Conservation (phyloP, 164 flowering plant species). For the Chimonanthus praecox region DNA sequence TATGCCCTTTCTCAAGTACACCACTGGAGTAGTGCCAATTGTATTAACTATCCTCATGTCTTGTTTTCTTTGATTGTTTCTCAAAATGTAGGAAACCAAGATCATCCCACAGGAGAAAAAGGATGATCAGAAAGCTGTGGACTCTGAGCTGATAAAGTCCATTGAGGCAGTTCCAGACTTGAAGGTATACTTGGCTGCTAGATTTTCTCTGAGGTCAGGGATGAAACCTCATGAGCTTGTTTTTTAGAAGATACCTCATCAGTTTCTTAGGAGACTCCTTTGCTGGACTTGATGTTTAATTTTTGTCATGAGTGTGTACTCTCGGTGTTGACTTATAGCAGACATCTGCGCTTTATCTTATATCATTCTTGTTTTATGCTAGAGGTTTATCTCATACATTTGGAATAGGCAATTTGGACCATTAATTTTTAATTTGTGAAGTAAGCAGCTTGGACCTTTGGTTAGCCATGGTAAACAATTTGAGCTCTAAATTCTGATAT, state of each 20-base stretch:
- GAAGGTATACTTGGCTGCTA: slow-evolving; percentile 58
- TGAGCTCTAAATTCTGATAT: no score
- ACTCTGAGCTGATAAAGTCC: slow-evolving; percentile 40
- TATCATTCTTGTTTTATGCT: not conserved
- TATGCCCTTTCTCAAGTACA: slow-evolving; percentile 14
- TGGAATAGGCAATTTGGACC: not conserved
- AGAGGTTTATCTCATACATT: not conserved
- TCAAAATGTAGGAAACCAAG: slow-evolving; percentile 47
- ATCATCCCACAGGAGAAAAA: slow-evolving; percentile 54
- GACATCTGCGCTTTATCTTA: not conserved
- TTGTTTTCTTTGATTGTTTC: not conserved
- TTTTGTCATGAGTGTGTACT: not conserved
- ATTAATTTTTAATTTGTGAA: not conserved
- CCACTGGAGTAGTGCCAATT: not conserved
- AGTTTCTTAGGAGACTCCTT: not conserved
- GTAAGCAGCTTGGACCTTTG: not conserved
- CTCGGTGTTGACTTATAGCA: not conserved
- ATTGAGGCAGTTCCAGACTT: slow-evolving; percentile 59
- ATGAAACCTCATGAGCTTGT: slow-evolving; percentile 84
- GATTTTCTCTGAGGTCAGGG: slow-evolving; percentile 57
- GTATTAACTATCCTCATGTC: not conserved
- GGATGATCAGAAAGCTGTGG: slow-evolving; percentile 65
- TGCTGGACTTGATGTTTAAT: not conserved
- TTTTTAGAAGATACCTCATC: slow-evolving; percentile 28
- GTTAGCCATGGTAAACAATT: no score